Percentiles rank a stretch among this genome's conserved stretches.
phyloP scores from a whole-genome alignment of 768 basidiomycete genomes.

The Boletellus ananas region DNA sequence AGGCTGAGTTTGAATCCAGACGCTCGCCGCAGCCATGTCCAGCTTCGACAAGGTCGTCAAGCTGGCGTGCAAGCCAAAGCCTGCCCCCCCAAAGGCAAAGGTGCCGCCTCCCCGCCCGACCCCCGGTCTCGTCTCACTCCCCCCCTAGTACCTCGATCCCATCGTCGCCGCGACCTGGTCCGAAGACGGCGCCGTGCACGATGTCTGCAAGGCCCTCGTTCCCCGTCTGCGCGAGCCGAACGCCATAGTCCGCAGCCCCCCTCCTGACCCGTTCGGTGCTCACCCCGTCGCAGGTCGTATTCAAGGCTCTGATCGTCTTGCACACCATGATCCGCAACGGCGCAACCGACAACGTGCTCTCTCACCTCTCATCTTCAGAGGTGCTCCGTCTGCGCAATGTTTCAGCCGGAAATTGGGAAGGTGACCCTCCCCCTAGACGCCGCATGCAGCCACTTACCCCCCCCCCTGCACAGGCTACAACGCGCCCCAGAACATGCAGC shows the following conservation, averaged over 20 bases:
- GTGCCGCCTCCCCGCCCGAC: slow-evolving; percentile 35
- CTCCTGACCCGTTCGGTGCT: background rate
- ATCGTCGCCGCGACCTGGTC: slow-evolving; percentile 97
- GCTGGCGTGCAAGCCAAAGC: slow-evolving; percentile 95
- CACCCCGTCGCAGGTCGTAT: slow-evolving; percentile 66
- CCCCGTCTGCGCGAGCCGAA: slow-evolving; percentile 89
- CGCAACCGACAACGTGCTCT: slow-evolving; percentile 88
- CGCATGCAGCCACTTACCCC: background rate
- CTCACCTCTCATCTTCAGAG: slow-evolving; percentile 77
- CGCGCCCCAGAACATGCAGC: slow-evolving; percentile 79
- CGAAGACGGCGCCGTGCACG: slow-evolving; percentile 88
- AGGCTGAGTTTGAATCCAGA: slow-evolving; percentile 28
- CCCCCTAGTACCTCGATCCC: slow-evolving; percentile 83
- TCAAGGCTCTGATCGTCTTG: slow-evolving; percentile 93
- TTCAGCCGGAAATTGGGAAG: slow-evolving; percentile 82
- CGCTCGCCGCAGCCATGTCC: slow-evolving; percentile 44
- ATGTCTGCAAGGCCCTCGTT: slow-evolving; percentile 86
- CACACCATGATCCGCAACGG: slow-evolving; percentile 97
- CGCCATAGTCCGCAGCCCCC: slow-evolving; percentile 60
- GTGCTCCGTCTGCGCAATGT: slow-evolving; percentile 81
- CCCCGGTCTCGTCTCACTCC: background rate
- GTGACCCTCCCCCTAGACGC: slow-evolving; percentile 37
- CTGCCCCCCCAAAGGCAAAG: slow-evolving; percentile 93
- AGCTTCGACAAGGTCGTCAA: slow-evolving; percentile 92
- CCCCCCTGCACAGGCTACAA: slow-evolving; percentile 58